phyloP scores from a whole-genome alignment of 495 filamentous ascomycete species.

The Podospora pseudopauciseta region DNA sequence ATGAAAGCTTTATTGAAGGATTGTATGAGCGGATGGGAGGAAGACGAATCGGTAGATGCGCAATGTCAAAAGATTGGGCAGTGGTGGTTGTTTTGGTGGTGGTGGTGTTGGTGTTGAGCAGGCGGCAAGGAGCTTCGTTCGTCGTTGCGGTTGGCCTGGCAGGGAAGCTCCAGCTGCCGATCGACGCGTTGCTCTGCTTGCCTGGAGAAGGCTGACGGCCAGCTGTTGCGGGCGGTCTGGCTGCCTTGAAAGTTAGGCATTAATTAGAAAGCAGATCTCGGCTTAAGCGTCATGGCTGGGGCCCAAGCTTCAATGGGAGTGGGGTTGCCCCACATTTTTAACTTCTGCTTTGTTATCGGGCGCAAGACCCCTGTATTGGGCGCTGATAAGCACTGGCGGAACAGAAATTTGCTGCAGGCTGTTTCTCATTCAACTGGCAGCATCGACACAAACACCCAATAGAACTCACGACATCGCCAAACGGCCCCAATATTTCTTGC shows the following conservation, averaged over 20 bases:
- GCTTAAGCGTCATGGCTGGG: not conserved
- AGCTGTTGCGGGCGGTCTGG: conserved; percentile 3
- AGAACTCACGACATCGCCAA: conserved; percentile 13
- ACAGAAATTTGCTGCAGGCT: conserved; percentile 36
- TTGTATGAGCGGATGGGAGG: not conserved
- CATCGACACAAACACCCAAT: conserved; percentile 29
- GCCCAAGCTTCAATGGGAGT: not conserved
- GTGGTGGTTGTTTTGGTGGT: conserved; percentile 9
- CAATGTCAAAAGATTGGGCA: not conserved
- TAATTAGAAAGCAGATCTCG: not conserved
- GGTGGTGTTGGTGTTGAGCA: conserved; percentile 15
- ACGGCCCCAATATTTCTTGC: not conserved
- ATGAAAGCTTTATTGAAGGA: conserved; percentile 12
- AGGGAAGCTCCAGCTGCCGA: conserved; percentile 25
- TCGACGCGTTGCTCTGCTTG: conserved; percentile 42
- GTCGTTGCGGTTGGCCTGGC: conserved; percentile 19
- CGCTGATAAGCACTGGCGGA: conserved; percentile 31
- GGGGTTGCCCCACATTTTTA: conserved; percentile 5
- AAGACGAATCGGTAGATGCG: not conserved
- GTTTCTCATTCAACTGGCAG: conserved; percentile 16
- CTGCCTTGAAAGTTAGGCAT: conserved; percentile 23
- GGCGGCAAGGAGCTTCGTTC: conserved; percentile 33
- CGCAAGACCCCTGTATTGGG: conserved; percentile 19
- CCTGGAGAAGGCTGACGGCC: conserved; percentile 35
- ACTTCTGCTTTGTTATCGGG: conserved; percentile 27